Evolutionary conservation across 768 basidiomycete species (phyloP), one percentile per base, ranked within the genome.

Genomic region (Dendrothele bispora): DNA sequence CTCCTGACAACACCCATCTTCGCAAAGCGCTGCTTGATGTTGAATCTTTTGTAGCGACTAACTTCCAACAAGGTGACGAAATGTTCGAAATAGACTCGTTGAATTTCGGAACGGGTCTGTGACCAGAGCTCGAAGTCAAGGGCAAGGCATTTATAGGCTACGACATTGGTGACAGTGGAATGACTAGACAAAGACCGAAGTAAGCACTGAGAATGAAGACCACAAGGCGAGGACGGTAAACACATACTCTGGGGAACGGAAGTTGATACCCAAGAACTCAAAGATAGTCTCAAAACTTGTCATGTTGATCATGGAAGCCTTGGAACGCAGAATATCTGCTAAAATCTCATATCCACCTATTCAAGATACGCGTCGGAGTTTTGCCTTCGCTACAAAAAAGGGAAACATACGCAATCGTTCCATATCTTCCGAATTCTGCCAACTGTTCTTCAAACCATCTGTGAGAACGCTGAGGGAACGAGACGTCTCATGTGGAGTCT

Each of bases 371-470:
- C n/a, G n/a, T n/a, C n/a, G n/a, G n/a, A n/a, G n/a, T n/a, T n/a
- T n/a, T n/a, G n/a, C n/a, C n/a, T n/a, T n/a, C n/a, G n/a, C n/a
- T n/a, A n/a, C n/a, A n/a, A 15, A n/a, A 14, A 34, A 37, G 12
- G 35, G n/a, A 3, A 11, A 73, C 86, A 58, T 56, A 93, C 92
- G 82, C 45, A 93, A 67, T 27, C 86, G 75, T 60, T 95, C 94
- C 86, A 95, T 92, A 55, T 97, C 95, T 60, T 95, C 94, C 28
- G 90, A 94, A 58, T 91, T 92, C 57, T 90, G 82, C 95, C 95
- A 98, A 56, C 82, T 89, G 55, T 88, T 85, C 53, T 81, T 81
- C 37, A 97, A 62, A 2, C 87, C 81, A 55, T 95, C 91, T 7
- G 81, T 77, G 18, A 95, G 64, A 22, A 94, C 80, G 3, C 83